Evolutionary conservation across 129 eudicot species (phyloP), one percentile per base, ranked within the genome.

Genomic region (Silybum marianum): DNA sequence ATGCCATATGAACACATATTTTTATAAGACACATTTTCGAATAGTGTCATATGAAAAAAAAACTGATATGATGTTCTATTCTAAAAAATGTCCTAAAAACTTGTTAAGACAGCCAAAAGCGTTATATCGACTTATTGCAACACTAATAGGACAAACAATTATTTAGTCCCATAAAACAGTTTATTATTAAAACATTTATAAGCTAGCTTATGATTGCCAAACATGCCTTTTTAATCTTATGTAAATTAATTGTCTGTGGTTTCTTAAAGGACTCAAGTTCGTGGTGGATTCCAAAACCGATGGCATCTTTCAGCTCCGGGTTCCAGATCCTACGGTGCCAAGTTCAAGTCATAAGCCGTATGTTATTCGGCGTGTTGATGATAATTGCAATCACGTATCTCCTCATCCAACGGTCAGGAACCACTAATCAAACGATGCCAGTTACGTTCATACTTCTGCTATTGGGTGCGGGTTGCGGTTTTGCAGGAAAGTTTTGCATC

Each of bases 201-300:
- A 58, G 23, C 23, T 5, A 58, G 0, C 22, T 54, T 54, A 54
- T 4, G 2, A 24, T 58, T 58, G 66, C 23, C 66, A 58, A 58
- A 58, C 23, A 58, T n/a, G 9, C 18, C 66, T 58, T 58, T 65
- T 58, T 65, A 22, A 23, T 21, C 32, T 25, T 23, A 0, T 16
- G n/a, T n/a, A n/a, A n/a, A n/a, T 65, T 23, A 30, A 73, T 65
- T 0, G 42, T 78, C 30, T 16, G 2, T 69, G 21, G 8, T 25
- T 28, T 80, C 63, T 23, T 78, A 58, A 58, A 96, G 99, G 97
- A 80, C 18, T 81, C 95, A 8, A 87, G 84, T 44, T 91, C 99
- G 36, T 93, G 99, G 99, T 92, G 92, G 97, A 82, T 89, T 72
- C 98, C 95, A 51, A 88, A 87, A 58, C 82, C 97, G 70, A 76